These are phyloP conservation scores for Pythium chondricola DNA, from an alignment of 352 stramenopile genomes.

Conservation along the genomic window DNA sequence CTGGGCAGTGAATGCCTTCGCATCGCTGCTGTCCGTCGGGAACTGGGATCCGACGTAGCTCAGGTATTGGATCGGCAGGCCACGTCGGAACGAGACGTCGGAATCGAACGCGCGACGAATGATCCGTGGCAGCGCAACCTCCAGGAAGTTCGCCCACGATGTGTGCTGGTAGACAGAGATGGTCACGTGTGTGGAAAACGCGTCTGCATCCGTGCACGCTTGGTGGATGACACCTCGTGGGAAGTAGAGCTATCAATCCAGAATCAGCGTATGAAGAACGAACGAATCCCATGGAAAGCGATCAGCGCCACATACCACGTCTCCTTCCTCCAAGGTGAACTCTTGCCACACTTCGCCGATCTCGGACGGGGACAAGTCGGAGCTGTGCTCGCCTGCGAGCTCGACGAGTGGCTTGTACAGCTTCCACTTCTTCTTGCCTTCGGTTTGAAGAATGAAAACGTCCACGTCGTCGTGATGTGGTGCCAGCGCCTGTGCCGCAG, in stretches of 20 bases:
- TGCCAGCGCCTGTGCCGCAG: constrained; percentile 71
- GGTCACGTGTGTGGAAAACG: constrained; percentile 85
- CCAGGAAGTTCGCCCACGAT: constrained; percentile 84
- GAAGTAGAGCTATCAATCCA: constrained; percentile 60
- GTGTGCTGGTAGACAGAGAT: constrained; percentile 88
- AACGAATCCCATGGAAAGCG: no score
- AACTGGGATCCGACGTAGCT: constrained; percentile 72
- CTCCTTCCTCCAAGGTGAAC: constrained; percentile 74
- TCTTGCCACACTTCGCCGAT: constrained; percentile 81
- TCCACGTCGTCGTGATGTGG: constrained; percentile 85
- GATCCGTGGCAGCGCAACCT: constrained; percentile 66
- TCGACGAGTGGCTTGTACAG: constrained; percentile 72
- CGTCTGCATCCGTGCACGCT: constrained; percentile 59
- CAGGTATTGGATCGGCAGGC: constrained; percentile 70
- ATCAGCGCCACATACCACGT: constrained; percentile 46
- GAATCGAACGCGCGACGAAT: constrained; percentile 76
- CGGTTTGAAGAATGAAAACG: constrained; percentile 82
- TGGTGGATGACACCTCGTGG: constrained; percentile 76
- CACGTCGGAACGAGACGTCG: constrained; percentile 63
- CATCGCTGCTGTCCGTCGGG: constrained; percentile 24
- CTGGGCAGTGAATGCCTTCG: constrained; percentile 36
- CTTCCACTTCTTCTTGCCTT: constrained; percentile 87
- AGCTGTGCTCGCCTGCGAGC: constrained; percentile 73
- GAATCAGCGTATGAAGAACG: no score
- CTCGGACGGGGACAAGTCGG: constrained; percentile 49